These are phyloP conservation scores for Miscanthus sacchariflorus DNA, from an alignment of 202 grass and related monocot species.

Conservation along the genomic window DNA sequence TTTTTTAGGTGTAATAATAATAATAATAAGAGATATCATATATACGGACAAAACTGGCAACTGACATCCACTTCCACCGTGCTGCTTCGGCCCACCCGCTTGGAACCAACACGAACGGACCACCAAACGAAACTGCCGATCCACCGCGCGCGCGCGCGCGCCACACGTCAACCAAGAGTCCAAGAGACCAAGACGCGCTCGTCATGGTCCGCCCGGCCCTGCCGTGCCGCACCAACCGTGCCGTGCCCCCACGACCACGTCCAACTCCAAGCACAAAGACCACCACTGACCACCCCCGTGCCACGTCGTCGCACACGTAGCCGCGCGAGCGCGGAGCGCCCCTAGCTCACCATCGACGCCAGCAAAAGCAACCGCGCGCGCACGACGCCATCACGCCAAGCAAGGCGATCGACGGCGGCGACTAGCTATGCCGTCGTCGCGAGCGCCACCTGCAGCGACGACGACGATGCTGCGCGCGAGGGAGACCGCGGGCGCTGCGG, in stretches of 20 bases:
- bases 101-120: background rate
- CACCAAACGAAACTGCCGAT: background rate
- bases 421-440: conserved; percentile 1
- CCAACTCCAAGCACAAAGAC: conserved; percentile 6
- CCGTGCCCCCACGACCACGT: conserved; percentile 24
- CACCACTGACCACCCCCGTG: background rate
- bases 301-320: conserved; percentile 28
- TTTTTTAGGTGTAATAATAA: too few relatives aligned
- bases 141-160: background rate
- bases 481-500: background rate
- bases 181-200: background rate
- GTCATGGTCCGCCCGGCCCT: background rate
- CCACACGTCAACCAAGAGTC: conserved; percentile 14
- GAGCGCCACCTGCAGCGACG: background rate
- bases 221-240: conserved; percentile 3
- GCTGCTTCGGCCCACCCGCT: background rate
- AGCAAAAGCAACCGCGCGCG: background rate
- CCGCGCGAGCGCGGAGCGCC: background rate
- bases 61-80: background rate
- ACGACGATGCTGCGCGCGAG: background rate
- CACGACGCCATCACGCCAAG: background rate
- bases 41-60: background rate
- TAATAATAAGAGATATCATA: too few relatives aligned
- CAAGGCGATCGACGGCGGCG: background rate
- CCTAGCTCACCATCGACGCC: background rate